Evolutionary conservation across 306 rosid genomes (phyloP).

Genomic region (Castanopsis chinensis): DNA sequence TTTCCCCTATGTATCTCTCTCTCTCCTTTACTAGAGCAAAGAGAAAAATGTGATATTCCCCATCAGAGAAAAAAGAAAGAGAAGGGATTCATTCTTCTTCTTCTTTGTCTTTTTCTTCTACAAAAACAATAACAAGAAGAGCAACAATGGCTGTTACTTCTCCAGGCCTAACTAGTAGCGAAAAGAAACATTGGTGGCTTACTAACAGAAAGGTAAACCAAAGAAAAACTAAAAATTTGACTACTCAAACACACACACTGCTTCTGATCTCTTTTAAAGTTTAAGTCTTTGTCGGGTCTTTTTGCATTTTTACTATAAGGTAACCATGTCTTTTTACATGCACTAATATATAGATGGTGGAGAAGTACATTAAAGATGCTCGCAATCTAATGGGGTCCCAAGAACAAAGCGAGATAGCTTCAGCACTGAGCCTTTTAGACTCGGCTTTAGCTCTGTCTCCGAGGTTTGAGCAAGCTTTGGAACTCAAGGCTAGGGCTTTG

Average conservation of each 20-base stretch:
- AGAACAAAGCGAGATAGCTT: slow-evolving; percentile 59
- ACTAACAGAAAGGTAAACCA: slow-evolving; percentile 67
- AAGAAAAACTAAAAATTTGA: background rate
- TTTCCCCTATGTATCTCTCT: slow-evolving; percentile 7
- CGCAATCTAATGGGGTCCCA: slow-evolving; percentile 64
- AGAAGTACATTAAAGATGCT: slow-evolving; percentile 73
- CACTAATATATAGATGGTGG: slow-evolving; percentile 57
- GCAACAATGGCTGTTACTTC: slow-evolving; percentile 56
- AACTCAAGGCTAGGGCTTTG: slow-evolving; percentile 77
- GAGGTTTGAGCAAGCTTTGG: slow-evolving; percentile 69
- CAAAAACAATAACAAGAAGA: background rate
- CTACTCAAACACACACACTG: background rate
- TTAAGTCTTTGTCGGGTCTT: background rate
- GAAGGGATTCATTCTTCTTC: slow-evolving; percentile 18
- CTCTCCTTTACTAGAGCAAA: slow-evolving; percentile 21
- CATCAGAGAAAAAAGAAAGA: slow-evolving; percentile 10
- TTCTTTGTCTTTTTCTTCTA: background rate
- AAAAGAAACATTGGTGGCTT: slow-evolving; percentile 97
- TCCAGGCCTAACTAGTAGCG: slow-evolving; percentile 40
- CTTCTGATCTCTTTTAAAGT: background rate
- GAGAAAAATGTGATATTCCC: slow-evolving; percentile 30
- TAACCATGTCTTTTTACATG: background rate
- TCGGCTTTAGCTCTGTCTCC: slow-evolving; percentile 83
- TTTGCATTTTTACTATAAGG: background rate
- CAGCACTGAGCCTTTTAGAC: slow-evolving; percentile 72